Percentiles rank a stretch among this genome's conserved stretches.
Evolutionary conservation across 768 basidiomycete genomes (phyloP).

Genomic region (Podaxis sp.): DNA sequence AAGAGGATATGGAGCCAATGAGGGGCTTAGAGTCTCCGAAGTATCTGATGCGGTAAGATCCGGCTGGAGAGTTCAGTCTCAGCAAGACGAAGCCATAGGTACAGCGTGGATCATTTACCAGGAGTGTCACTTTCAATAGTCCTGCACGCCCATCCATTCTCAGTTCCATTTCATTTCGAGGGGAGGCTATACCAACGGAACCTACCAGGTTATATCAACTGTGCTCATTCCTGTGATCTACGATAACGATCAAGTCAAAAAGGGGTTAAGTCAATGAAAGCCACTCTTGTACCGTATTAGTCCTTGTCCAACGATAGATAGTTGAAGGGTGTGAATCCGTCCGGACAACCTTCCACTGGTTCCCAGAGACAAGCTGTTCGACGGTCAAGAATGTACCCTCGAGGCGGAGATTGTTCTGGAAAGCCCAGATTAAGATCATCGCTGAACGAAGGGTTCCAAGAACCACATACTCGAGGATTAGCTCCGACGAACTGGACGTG

Average conservation of each 20-base stretch:
- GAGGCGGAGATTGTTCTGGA: slow-evolving; percentile 72
- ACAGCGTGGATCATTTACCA: slow-evolving; percentile 33
- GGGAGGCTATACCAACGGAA: not conserved
- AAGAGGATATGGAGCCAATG: slow-evolving; percentile 59
- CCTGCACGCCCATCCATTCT: slow-evolving; percentile 33
- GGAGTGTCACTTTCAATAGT: slow-evolving; percentile 61
- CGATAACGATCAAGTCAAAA: slow-evolving; percentile 8
- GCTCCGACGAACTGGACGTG: slow-evolving; percentile 68
- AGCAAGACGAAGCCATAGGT: slow-evolving; percentile 7
- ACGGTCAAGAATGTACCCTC: slow-evolving; percentile 73
- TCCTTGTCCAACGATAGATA: slow-evolving; percentile 61
- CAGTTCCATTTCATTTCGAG: slow-evolving; percentile 12
- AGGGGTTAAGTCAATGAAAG: not conserved
- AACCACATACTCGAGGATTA: slow-evolving; percentile 62
- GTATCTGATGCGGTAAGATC: slow-evolving; percentile 69
- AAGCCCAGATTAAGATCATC: not conserved
- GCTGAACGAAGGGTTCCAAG: slow-evolving; percentile 8
- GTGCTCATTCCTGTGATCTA: slow-evolving; percentile 61
- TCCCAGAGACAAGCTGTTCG: slow-evolving; percentile 45
- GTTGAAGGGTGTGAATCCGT: slow-evolving; percentile 83
- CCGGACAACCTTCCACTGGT: slow-evolving; percentile 53
- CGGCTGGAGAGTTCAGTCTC: slow-evolving; percentile 37
- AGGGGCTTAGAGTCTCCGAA: slow-evolving; percentile 76
- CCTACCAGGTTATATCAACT: slow-evolving; percentile 67
- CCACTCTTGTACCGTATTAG: slow-evolving; percentile 42